A percentile compares a stretch with the other conserved stretches of the same genome.
phyloP scores from a whole-genome alignment of 495 filamentous ascomycete genomes.

The Parathielavia hyrcaniae region DNA sequence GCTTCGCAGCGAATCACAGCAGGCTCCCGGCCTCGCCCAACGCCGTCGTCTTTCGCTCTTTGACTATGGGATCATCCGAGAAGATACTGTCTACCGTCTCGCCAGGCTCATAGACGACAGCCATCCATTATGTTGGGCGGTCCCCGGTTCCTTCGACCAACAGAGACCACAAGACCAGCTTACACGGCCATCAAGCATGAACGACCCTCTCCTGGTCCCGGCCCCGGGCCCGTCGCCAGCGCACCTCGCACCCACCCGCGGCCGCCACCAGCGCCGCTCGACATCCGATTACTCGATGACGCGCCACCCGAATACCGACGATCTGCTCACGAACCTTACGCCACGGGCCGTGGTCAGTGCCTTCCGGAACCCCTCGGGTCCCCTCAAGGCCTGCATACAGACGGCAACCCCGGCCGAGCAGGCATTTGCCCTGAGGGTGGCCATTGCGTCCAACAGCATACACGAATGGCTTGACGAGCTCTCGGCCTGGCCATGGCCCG shows the following conservation, averaged over 20 bases:
- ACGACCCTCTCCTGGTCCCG: slow-evolving; percentile 26
- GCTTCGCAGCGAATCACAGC: slow-evolving; percentile 17
- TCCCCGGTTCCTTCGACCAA: slow-evolving; percentile 13
- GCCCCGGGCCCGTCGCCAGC: slow-evolving; percentile 20
- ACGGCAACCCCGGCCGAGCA: slow-evolving; percentile 60
- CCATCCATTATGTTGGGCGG: slow-evolving; percentile 26
- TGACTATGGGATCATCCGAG: slow-evolving; percentile 21
- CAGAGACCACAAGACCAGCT: slow-evolving; percentile 8
- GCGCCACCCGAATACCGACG: slow-evolving; percentile 36
- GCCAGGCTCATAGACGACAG: slow-evolving; percentile 26
- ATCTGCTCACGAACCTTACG: slow-evolving; percentile 40
- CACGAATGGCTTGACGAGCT: slow-evolving; percentile 74
- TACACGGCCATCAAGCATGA: slow-evolving; percentile 21
- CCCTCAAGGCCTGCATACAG: slow-evolving; percentile 58
- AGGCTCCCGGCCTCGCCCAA: slow-evolving; percentile 10
- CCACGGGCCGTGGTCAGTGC: slow-evolving; percentile 40
- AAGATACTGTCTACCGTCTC: slow-evolving; percentile 16
- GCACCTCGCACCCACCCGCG: slow-evolving; percentile 21
- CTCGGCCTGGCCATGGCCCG: slow-evolving; percentile 67
- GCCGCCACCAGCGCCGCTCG: slow-evolving; percentile 26
- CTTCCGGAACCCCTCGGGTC: slow-evolving; percentile 47
- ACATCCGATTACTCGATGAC: slow-evolving; percentile 35
- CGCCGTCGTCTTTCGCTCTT: not conserved
- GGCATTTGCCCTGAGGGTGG: slow-evolving; percentile 66
- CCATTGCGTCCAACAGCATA: slow-evolving; percentile 66